These are phyloP conservation scores for Syncephalastrum sp. DNA, from an alignment of 371 early-diverging fungal genomes.

Conservation along the genomic window DNA sequence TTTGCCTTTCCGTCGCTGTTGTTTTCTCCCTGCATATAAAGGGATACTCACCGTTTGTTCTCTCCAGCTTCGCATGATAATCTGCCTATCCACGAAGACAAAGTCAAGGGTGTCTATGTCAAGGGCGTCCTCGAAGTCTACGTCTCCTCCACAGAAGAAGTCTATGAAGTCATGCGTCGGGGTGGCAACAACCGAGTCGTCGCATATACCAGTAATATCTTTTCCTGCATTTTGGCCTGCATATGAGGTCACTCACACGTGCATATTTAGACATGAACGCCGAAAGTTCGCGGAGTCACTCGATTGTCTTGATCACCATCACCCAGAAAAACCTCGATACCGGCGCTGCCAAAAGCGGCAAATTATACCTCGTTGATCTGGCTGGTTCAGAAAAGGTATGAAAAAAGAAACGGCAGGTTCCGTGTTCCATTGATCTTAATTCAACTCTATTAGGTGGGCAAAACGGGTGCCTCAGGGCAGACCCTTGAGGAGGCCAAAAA, in stretches of 20 bases:
- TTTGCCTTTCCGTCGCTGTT: neutral
- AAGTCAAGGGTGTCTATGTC: constrained; percentile 86
- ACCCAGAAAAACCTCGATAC: constrained; percentile 81
- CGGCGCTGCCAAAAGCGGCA: constrained; percentile 77
- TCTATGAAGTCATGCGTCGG: constrained; percentile 85
- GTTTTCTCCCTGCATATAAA: constrained; percentile 13
- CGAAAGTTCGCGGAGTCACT: constrained; percentile 90
- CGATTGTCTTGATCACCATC: constrained; percentile 90
- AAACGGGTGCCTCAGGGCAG: constrained; percentile 97
- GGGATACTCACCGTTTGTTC: constrained; percentile 1
- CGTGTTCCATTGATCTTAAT: too few species aligned
- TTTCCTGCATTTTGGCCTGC: neutral
- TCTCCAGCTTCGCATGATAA: constrained; percentile 71
- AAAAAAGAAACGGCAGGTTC: too few species aligned
- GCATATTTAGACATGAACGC: constrained; percentile 85
- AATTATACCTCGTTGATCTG: constrained; percentile 79
- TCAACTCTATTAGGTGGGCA: constrained; percentile 56
- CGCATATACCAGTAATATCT: constrained; percentile 73
- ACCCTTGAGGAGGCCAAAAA: constrained; percentile 98
- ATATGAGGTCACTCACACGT: neutral
- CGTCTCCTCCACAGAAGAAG: constrained; percentile 85
- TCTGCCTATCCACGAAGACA: constrained; percentile 90
- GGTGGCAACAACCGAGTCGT: constrained; percentile 85
- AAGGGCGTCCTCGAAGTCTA: constrained; percentile 89
- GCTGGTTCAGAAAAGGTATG: constrained; percentile 95